A percentile compares a stretch with the other conserved stretches of the same genome.
Evolutionary conservation across 176 grass and related monocot species (phyloP).

Genomic region (Carex myosuroides): DNA sequence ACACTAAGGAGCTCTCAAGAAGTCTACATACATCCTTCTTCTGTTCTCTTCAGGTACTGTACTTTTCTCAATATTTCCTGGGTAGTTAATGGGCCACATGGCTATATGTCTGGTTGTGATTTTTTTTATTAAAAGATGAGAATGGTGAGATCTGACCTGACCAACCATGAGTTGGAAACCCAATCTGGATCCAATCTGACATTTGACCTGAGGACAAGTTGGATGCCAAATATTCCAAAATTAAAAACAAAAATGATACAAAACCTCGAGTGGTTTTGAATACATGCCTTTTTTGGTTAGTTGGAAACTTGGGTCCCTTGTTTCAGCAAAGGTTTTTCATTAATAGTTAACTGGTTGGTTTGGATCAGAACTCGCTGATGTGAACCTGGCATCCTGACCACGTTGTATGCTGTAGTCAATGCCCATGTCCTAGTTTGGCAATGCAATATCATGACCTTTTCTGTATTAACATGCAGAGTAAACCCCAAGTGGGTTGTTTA

Average conservation of each 20-base stretch:
- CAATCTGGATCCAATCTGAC: background rate
- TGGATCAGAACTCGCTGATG: background rate
- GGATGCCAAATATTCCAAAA: background rate
- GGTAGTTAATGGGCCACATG: background rate
- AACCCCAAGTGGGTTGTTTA: slow-evolving; percentile 97
- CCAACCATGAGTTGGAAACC: background rate
- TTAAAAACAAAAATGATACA: background rate
- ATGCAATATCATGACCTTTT: background rate
- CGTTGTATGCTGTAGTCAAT: background rate
- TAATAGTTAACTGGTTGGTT: background rate
- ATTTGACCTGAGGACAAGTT: background rate
- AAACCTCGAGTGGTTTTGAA: background rate
- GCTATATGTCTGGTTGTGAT: background rate
- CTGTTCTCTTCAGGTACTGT: slow-evolving; percentile 79
- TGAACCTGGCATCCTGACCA: background rate
- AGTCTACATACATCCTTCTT: slow-evolving; percentile 99
- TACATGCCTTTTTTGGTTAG: background rate
- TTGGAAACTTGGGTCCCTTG: background rate
- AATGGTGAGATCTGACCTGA: background rate
- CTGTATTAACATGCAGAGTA: slow-evolving; percentile 43
- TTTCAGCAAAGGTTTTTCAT: background rate
- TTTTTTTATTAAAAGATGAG: background rate
- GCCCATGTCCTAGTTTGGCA: background rate
- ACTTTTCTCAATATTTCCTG: slow-evolving; percentile 21
- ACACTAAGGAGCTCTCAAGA: slow-evolving; percentile 83